These are phyloP conservation scores for Hortiboletus campestris DNA, from an alignment of 768 basidiomycete genomes.

Conservation along the genomic window DNA sequence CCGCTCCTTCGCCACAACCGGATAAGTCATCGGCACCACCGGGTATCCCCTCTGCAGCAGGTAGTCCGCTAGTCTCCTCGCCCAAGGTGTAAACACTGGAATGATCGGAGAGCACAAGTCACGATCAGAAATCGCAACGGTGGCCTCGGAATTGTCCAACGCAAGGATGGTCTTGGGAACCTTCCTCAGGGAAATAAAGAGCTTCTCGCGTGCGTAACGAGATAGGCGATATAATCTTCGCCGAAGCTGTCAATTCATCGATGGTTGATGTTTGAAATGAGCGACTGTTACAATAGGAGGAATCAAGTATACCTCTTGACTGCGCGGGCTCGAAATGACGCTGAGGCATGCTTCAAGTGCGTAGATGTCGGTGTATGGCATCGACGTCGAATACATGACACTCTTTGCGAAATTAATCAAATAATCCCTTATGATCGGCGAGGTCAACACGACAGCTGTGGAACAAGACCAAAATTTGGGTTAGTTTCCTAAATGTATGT, in stretches of 20 bases:
- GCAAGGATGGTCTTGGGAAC: slow-evolving; percentile 10
- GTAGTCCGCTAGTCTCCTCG: slow-evolving; percentile 4
- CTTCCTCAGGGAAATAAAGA: not conserved
- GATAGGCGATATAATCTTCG: slow-evolving; percentile 1
- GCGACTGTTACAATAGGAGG: not conserved
- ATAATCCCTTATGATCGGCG: slow-evolving; percentile 17
- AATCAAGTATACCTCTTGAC: slow-evolving; percentile 19
- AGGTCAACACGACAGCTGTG: slow-evolving; percentile 20
- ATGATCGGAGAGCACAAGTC: slow-evolving; percentile 19
- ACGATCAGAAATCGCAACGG: not conserved
- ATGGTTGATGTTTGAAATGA: not conserved
- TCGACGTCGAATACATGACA: no score
- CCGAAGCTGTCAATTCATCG: slow-evolving; percentile 14
- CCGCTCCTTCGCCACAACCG: slow-evolving; percentile 3
- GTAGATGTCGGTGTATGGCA: slow-evolving; percentile 20
- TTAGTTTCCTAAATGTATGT: not conserved
- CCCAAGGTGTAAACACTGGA: slow-evolving; percentile 14
- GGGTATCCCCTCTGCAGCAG: slow-evolving; percentile 15
- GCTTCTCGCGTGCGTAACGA: slow-evolving; percentile 12
- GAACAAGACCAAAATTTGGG: not conserved
- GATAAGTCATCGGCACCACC: slow-evolving; percentile 5
- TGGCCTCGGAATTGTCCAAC: not conserved
- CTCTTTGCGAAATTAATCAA: slow-evolving; percentile 20
- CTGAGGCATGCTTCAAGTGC: slow-evolving; percentile 43
- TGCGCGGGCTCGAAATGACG: slow-evolving; percentile 10